Percentiles rank a stretch among this genome's conserved stretches.
These are phyloP conservation scores for Murraya koenigii DNA, from an alignment of 345 rosid species.

Conservation along the genomic window DNA sequence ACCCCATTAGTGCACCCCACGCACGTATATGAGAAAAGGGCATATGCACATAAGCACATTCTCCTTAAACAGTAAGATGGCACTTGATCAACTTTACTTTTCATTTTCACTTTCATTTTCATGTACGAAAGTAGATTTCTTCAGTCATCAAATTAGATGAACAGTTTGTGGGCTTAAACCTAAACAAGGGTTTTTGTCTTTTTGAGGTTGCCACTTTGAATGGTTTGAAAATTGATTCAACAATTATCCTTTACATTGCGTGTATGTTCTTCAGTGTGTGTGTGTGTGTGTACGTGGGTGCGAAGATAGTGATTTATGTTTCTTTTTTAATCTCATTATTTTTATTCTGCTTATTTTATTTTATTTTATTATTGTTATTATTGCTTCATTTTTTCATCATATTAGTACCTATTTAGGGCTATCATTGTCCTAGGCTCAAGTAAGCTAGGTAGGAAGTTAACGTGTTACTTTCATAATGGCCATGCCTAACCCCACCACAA, in stretches of 20 bases:
- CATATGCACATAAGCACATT: too few species aligned
- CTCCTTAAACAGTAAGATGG: not conserved
- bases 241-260: not conserved
- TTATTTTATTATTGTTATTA: not conserved
- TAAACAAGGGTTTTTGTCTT: not conserved
- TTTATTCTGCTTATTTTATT: not conserved
- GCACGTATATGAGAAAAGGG: not conserved
- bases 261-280: not conserved
- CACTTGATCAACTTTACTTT: not conserved
- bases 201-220: too few species aligned
- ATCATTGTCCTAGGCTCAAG: not conserved
- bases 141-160: not conserved
- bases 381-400: not conserved
- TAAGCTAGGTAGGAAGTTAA: not conserved
- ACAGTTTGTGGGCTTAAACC: constrained; percentile 9
- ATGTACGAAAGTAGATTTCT: not conserved
- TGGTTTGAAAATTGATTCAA: not conserved
- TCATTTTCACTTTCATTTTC: not conserved
- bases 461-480: not conserved
- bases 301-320: not conserved
- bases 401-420: not conserved
- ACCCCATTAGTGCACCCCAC: not conserved
- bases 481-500: not conserved
- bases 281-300: too few species aligned
- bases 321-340: too few species aligned